phyloP scores from a whole-genome alignment of 306 rosid genomes.

The Lagenaria siceraria region DNA sequence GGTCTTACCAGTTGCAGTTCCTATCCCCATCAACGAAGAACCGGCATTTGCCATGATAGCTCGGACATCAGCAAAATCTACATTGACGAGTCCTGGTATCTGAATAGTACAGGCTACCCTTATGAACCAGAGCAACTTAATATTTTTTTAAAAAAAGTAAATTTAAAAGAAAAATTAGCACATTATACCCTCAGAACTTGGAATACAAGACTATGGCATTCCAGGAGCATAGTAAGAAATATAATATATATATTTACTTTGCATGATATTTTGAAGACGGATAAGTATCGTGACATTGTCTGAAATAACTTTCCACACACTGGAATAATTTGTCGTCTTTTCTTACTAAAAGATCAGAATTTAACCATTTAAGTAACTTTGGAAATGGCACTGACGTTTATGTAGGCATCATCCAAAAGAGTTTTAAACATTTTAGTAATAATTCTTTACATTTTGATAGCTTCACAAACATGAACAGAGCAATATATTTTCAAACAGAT shows the following conservation, averaged over 20 bases:
- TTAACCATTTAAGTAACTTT: neutral
- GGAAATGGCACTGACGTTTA: neutral
- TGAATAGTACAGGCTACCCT: slow-evolving; percentile 24
- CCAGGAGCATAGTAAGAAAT: neutral
- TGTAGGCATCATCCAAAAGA: neutral
- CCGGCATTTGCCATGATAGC: slow-evolving; percentile 97
- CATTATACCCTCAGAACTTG: neutral
- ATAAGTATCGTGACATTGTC: neutral
- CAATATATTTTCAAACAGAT: neutral
- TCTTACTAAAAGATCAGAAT: neutral
- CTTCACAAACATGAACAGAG: neutral
- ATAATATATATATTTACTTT: neutral
- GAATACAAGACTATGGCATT: neutral
- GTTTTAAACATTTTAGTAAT: neutral
- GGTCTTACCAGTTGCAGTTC: slow-evolving; percentile 74
- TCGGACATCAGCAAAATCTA: slow-evolving; percentile 91
- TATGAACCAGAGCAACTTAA: neutral
- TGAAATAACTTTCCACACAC: neutral
- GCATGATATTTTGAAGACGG: neutral
- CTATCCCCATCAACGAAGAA: slow-evolving; percentile 89
- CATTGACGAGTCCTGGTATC: slow-evolving; percentile 90
- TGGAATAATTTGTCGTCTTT: neutral
- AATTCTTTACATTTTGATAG: neutral
- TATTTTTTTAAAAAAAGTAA: neutral
- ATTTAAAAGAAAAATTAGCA: neutral